Evolutionary conservation across 202 grass and related monocot genomes (phyloP).

Genomic region (Cymbopogon flexuosus): DNA sequence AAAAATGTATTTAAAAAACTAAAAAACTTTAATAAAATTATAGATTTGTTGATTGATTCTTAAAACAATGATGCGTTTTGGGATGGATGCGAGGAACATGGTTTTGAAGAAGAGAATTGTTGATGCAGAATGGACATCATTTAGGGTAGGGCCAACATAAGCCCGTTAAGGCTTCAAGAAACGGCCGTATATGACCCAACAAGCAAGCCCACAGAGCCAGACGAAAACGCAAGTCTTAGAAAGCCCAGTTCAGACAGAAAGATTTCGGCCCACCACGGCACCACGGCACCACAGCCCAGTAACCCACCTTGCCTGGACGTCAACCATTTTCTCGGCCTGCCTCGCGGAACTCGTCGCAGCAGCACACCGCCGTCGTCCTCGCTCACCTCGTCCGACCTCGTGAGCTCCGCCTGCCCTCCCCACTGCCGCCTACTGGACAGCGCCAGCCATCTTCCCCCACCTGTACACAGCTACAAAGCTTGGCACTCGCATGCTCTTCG

Average conservation of each 20-base stretch:
- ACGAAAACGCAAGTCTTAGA: not conserved
- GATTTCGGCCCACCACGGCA: not conserved
- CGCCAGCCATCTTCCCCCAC: not conserved
- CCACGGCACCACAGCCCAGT: not conserved
- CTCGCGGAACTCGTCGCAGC: not conserved
- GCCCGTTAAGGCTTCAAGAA: not conserved
- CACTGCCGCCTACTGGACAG: slow-evolving; percentile 18
- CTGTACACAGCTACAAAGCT: slow-evolving; percentile 29
- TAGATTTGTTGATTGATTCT: too few species aligned
- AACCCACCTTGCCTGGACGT: not conserved
- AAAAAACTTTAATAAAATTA: too few species aligned
- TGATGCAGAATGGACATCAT: not conserved
- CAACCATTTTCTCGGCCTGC: not conserved
- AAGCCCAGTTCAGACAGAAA: not conserved
- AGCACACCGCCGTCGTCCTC: not conserved
- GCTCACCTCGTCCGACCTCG: slow-evolving; percentile 21
- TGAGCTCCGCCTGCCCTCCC: slow-evolving; percentile 39
- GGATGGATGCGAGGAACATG: not conserved
- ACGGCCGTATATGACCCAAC: not conserved
- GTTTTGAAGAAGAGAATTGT: not conserved
- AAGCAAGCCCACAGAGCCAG: not conserved
- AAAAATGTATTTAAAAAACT: too few species aligned
- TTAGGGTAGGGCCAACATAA: not conserved
- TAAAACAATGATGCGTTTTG: too few species aligned
- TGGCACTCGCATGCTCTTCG: slow-evolving; percentile 34